These are phyloP conservation scores for Magnolia kwangsiensis DNA, from an alignment of 164 flowering plant species.

Conservation along the genomic window DNA sequence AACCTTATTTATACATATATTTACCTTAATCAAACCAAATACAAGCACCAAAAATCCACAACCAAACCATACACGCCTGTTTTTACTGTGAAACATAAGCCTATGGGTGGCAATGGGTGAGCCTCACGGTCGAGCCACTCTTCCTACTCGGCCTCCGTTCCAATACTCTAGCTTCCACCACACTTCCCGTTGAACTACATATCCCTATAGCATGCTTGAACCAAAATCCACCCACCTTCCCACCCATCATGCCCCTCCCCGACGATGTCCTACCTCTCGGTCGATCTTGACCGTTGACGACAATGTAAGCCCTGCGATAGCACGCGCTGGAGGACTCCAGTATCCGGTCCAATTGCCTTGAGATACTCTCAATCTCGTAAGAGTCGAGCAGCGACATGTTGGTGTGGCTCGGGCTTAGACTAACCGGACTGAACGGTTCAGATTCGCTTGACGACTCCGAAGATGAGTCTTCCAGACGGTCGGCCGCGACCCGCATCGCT, in stretches of 20 bases:
- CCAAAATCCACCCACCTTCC: conserved; percentile 2
- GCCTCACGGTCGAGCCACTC: background rate
- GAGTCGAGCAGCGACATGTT: conserved; percentile 41
- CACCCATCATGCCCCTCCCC: background rate
- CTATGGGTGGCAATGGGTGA: background rate
- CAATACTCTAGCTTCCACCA: background rate
- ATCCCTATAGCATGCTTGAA: background rate
- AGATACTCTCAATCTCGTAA: conserved; percentile 45
- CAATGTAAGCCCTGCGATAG: background rate
- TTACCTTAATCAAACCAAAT: too few relatives aligned
- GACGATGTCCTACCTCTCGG: background rate
- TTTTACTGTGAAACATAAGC: background rate
- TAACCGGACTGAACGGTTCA: background rate
- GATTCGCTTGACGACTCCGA: background rate
- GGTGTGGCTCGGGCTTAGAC: conserved; percentile 5
- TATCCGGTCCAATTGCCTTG: conserved; percentile 28
- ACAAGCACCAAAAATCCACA: background rate
- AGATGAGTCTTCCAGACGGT: background rate
- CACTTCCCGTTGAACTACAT: background rate
- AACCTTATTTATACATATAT: too few relatives aligned
- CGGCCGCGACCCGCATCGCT: conserved; percentile 17
- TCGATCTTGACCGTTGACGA: background rate
- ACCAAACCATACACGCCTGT: background rate
- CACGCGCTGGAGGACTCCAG: conserved; percentile 14
- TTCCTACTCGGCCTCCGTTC: background rate